Evolutionary conservation across 108 stramenopile genomes (phyloP).

Genomic region (Cylindrotheca fusiformis): DNA sequence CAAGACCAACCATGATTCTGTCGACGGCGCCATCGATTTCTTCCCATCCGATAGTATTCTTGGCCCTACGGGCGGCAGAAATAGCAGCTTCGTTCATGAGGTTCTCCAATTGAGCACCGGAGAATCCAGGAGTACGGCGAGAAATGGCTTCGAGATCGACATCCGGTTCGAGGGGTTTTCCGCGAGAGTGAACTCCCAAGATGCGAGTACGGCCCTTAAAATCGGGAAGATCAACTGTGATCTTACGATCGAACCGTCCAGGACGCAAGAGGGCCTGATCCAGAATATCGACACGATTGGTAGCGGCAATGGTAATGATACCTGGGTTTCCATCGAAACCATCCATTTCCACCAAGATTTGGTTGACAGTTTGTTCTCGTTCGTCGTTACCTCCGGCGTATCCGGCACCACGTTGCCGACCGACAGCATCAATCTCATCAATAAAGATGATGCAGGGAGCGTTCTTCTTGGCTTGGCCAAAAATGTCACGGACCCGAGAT

Average conservation of each 20-base stretch:
- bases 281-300: slow-evolving; percentile 95
- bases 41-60: slow-evolving; percentile 86
- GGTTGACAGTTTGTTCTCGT: slow-evolving; percentile 96
- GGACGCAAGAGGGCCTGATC: slow-evolving; percentile 95
- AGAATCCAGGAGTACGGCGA: slow-evolving; percentile 95
- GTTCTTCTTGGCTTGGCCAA: slow-evolving; percentile 91
- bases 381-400: slow-evolving; percentile 96
- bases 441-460: slow-evolving; percentile 98
- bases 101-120: slow-evolving; percentile 96
- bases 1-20: slow-evolving; percentile 95
- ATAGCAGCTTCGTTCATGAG: slow-evolving; percentile 98
- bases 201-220: slow-evolving; percentile 90
- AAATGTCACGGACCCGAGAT: slow-evolving; percentile 93
- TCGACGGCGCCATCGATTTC: slow-evolving; percentile 96
- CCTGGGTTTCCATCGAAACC: slow-evolving; percentile 95
- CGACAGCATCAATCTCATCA: slow-evolving; percentile 97
- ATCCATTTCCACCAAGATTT: slow-evolving; percentile 97
- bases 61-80: slow-evolving; percentile 70
- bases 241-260: slow-evolving; percentile 97
- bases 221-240: slow-evolving; percentile 95
- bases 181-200: slow-evolving; percentile 90
- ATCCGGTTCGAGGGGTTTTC: slow-evolving; percentile 90
- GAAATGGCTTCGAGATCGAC: slow-evolving; percentile 91
- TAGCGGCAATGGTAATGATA: slow-evolving; percentile 97
- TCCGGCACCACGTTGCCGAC: slow-evolving; percentile 89